phyloP scores from a whole-genome alignment of 2,329 filamentous ascomycete genomes.

The Trichoderma atrobrunneum region DNA sequence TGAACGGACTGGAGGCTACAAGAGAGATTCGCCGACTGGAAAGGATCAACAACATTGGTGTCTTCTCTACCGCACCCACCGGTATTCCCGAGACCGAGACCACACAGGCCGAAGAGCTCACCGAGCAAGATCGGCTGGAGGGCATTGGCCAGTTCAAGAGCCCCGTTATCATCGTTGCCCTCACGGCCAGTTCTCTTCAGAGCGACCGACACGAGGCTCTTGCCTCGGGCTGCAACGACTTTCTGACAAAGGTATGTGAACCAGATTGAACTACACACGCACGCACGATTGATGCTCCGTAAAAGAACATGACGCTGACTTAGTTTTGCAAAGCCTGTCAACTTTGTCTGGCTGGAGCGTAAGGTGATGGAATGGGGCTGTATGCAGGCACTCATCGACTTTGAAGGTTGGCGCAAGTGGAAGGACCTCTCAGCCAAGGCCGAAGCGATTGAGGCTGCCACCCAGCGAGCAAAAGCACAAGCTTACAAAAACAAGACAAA shows the following conservation, averaged over 20 bases:
- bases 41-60: conserved; percentile 85
- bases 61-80: conserved; percentile 67
- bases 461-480: conserved; percentile 37
- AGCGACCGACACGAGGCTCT: conserved; percentile 93
- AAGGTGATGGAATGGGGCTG: conserved; percentile 99
- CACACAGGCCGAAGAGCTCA: conserved; percentile 41
- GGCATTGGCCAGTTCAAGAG: conserved; percentile 81
- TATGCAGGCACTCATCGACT: conserved; percentile 99
- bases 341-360: conserved; percentile 93
- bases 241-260: conserved; percentile 83
- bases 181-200: conserved; percentile 91
- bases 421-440: conserved; percentile 68
- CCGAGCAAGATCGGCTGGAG: conserved; percentile 66
- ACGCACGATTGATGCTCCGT: neutral
- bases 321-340: conserved; percentile 67
- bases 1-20: conserved; percentile 93
- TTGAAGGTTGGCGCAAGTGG: conserved; percentile 97
- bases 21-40: conserved; percentile 91
- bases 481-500: conserved; percentile 40
- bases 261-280: neutral
- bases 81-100: conserved; percentile 50
- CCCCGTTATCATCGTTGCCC: conserved; percentile 93
- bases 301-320: neutral
- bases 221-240: conserved; percentile 96
- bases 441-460: conserved; percentile 42